Base-by-base conservation (phyloP, 257 asterid species). In the Rauvolfia tetraphylla region DNA sequence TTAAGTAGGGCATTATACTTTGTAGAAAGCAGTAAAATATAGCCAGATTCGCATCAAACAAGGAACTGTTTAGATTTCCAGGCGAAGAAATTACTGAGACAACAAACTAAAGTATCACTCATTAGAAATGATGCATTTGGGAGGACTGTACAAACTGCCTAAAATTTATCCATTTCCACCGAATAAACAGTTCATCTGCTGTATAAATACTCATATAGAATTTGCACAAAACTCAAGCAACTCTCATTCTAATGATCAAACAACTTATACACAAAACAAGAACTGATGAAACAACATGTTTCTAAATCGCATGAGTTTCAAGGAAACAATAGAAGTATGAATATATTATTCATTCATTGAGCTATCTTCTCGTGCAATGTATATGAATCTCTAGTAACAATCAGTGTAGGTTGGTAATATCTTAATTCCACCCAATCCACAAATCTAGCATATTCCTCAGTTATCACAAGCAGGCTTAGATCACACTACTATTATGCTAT, bases 401-500 rank as follows among this genome's bases (percentile, higher is more conserved):
- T 51, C 65, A 51, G 8, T 12, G 51, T 63, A 53, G 51, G 56
- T 49, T 49, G 56, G 27, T 71, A 61, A 67, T 65, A 48, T 56
- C 38, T 39, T 22, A 29, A 70, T 15, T 39, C 7, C 38, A 22
- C 63, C 14, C 9, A 62, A 17, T 61, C n/a, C 71, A 74, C 15
- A 25, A 36, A 44, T n/a, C 39, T 48, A 57, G 3, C 25, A 49
- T 54, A 13, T 68, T 29, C 51, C 68, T n/a, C 46, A 6, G 70
- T 76, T 38, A 18, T 41, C 33, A 10, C 29, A 20, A 76, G 58
- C 25, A 68, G 33, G 41, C 62, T 44, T n/a, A 54, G 31, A 66
- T n/a, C 48, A 73, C 49, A 38, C 12, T 42, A 66, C 70, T 81
- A 17, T 69, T 59, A 86, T 33, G 80, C 81, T 58, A 90, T 71